phyloP scores from a whole-genome alignment of 331 rosid genomes.

The Quercus lobata region DNA sequence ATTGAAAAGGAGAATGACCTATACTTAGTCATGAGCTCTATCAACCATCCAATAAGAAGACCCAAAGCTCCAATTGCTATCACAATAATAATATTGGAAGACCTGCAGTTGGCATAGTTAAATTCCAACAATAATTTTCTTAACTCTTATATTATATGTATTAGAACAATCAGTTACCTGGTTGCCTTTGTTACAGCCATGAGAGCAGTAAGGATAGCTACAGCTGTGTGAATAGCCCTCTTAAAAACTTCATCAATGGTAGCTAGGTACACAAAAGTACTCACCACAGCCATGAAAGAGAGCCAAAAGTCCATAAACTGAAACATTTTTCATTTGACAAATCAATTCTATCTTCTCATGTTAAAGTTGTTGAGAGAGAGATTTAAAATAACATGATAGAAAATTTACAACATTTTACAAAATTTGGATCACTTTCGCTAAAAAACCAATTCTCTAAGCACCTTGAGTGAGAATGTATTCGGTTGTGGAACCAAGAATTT shows the following conservation, averaged over 20 bases:
- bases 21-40: conserved; percentile 61
- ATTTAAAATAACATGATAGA: not conserved
- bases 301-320: conserved; percentile 99
- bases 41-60: conserved; percentile 83
- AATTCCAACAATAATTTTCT: conserved; percentile 17
- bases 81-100: conserved; percentile 68
- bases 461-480: not conserved
- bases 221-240: conserved; percentile 80
- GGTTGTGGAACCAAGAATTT: too few species aligned
- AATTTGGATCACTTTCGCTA: not conserved
- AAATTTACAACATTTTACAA: not conserved
- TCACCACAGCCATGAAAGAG: conserved; percentile 94
- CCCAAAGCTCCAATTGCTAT: conserved; percentile 66
- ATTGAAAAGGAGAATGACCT: conserved; percentile 58
- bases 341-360: not conserved
- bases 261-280: conserved; percentile 83
- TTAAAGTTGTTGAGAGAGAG: not conserved
- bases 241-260: conserved; percentile 65
- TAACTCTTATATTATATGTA: not conserved
- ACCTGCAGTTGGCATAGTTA: conserved; percentile 45
- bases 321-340: conserved; percentile 28
- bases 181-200: conserved; percentile 83
- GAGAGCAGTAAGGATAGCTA: conserved; percentile 86
- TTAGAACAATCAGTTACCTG: conserved; percentile 43
- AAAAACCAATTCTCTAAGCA: not conserved